Evolutionary conservation across 768 basidiomycete species (phyloP), one percentile per base, ranked within the genome.

Genomic region (Glaciozyma martinii): DNA sequence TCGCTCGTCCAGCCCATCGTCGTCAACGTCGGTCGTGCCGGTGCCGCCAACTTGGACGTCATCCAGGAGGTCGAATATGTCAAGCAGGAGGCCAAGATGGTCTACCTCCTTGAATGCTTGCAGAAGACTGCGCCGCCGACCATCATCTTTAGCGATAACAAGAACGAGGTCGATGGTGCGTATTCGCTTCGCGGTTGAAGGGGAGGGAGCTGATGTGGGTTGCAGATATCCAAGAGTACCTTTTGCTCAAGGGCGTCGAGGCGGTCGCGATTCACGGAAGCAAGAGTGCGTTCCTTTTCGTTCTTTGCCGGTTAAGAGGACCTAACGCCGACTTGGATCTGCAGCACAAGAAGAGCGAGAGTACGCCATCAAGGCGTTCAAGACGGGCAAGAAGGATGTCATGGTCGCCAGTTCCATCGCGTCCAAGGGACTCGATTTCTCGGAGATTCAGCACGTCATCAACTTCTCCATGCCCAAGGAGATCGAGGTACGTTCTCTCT

Each of bases 391-490:
- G 49, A 99, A 99, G 75, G 95, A 99, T 76, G 94, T 98, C 56
- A 98, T 98, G 95, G 95, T 99, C 37, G 95, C 95, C 4, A 97
- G 93, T 5, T 86, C 93, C 37, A 91, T 99, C 32, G 95, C 94
- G 1, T 95, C 91, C 46, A 98, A 99, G 77, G 95, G 95, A 33
- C 84, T 99, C 66, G 95, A 99, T 77, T 99, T 99, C 78, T 92
- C 88, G 76, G 95, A 98, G 74, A 94, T 99, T 64, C 92, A 97
- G 72, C 95, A 97, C 76, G 93, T 98, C 75, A 97, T 99, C 77
- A 98, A 97, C 67, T 99, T 93, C 76, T 86, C 89, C 37, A 98
- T 99, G 95, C 95, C 95, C 0, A 99, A 98, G 77, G 95, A 99
- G 79, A 99, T 99, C 68, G 95, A 99, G 57, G 68, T 66, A 44